Percentiles rank a stretch among this genome's conserved stretches.
Conservation (phyloP, 495 filamentous ascomycete species). For the Echria macrotheca region DNA sequence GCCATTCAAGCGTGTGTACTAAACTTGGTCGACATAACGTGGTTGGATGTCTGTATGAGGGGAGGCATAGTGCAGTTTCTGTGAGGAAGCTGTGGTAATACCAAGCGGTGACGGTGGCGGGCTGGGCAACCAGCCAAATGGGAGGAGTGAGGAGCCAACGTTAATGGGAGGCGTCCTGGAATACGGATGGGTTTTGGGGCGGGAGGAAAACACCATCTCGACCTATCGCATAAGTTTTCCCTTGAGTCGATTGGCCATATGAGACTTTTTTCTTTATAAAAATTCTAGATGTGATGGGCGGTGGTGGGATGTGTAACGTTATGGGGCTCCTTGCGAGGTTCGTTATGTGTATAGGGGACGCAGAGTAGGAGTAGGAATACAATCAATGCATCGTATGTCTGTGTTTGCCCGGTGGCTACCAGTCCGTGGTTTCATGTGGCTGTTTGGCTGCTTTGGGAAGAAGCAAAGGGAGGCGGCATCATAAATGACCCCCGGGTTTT, state of each 20-base stretch:
- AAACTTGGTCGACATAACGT: slow-evolving; percentile 24
- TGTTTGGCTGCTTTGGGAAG: no score
- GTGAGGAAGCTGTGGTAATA: neutral
- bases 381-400: no score
- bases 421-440: no score
- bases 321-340: no score
- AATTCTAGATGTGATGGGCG: neutral
- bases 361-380: no score
- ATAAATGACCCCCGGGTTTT: no score
- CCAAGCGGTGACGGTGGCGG: neutral
- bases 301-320: no score
- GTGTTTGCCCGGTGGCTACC: no score
- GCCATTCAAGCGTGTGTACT: slow-evolving; percentile 83
- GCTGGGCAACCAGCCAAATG: neutral
- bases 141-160: neutral
- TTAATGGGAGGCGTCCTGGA: neutral
- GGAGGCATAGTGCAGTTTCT: neutral
- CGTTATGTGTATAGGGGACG: no score
- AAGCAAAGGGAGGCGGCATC: no score
- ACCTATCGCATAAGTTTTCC: no score
- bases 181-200: neutral
- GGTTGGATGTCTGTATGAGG: neutral
- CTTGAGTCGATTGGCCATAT: neutral
- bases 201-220: neutral
- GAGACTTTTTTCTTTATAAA: neutral